phyloP scores from a whole-genome alignment of 495 filamentous ascomycete species.

The Tuber brumale region DNA sequence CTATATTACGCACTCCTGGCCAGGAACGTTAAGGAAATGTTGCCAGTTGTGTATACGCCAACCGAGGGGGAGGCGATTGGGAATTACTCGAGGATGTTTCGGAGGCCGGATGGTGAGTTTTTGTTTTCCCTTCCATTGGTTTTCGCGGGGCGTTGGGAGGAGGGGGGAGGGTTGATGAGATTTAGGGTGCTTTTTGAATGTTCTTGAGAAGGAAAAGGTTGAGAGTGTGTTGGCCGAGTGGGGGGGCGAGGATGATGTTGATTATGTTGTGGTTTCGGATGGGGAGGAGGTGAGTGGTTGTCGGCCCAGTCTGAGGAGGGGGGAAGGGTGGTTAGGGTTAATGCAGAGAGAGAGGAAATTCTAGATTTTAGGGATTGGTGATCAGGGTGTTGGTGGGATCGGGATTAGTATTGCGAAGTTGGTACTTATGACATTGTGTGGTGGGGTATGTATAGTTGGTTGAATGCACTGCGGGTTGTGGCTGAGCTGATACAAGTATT shows the following conservation, averaged over 20 bases:
- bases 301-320: not conserved
- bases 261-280: constrained; percentile 86
- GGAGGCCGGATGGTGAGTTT: constrained; percentile 57
- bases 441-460: constrained; percentile 58
- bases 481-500: constrained; percentile 10
- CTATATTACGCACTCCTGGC: constrained; percentile 59
- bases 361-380: constrained; percentile 80
- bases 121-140: not conserved
- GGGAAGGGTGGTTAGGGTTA: not conserved
- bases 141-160: not conserved
- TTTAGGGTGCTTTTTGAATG: constrained; percentile 53
- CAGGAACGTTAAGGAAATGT: constrained; percentile 68
- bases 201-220: constrained; percentile 42
- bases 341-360: not conserved
- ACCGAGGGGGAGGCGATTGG: constrained; percentile 89
- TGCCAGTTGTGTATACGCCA: constrained; percentile 80
- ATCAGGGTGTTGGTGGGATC: constrained; percentile 85
- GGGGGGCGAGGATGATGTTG: constrained; percentile 64
- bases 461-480: not conserved
- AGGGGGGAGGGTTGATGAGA: not conserved
- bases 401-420: constrained; percentile 80
- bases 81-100: constrained; percentile 73
- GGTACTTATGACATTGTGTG: constrained; percentile 73
- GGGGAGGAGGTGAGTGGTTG: constrained; percentile 53
- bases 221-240: constrained; percentile 53